Percentiles rank a stretch among this genome's conserved stretches.
These are phyloP conservation scores for Ceratobasidium sp. DNA, from an alignment of 1,284 basidiomycete genomes.

Conservation along the genomic window DNA sequence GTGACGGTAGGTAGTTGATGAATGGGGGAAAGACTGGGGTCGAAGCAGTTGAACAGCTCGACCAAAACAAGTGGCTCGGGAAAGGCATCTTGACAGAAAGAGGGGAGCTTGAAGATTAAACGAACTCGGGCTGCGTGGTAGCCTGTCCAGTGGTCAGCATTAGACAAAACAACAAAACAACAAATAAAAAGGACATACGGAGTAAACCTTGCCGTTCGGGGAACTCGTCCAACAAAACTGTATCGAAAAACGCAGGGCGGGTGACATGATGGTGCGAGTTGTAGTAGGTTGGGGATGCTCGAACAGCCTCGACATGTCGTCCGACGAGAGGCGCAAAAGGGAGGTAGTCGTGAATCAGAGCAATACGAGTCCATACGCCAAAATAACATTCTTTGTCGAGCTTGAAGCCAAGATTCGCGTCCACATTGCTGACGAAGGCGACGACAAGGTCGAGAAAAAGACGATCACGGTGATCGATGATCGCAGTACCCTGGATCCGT, in stretches of 20 bases:
- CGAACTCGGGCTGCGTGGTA: neutral
- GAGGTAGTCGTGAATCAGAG: neutral
- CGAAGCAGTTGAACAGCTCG: neutral
- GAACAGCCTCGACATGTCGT: neutral
- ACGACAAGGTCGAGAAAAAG: neutral
- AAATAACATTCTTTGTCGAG: neutral
- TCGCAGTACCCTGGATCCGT: neutral
- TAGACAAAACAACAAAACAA: neutral
- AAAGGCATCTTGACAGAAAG: neutral
- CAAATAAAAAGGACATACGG: neutral
- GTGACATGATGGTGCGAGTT: too few species aligned
- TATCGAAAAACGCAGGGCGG: neutral
- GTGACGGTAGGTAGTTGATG: neutral
- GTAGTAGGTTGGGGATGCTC: neutral
- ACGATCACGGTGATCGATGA: neutral
- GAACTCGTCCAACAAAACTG: neutral
- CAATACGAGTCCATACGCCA: neutral
- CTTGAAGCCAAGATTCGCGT: neutral
- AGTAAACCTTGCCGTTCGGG: neutral
- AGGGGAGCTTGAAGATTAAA: neutral
- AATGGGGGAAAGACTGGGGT: neutral
- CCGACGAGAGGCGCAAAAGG: constrained; percentile 2
- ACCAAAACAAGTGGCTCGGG: neutral
- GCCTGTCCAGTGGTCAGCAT: neutral
- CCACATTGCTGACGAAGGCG: neutral